Conservation (phyloP, 106 monocot genomes). For the Acorus gramineus region DNA sequence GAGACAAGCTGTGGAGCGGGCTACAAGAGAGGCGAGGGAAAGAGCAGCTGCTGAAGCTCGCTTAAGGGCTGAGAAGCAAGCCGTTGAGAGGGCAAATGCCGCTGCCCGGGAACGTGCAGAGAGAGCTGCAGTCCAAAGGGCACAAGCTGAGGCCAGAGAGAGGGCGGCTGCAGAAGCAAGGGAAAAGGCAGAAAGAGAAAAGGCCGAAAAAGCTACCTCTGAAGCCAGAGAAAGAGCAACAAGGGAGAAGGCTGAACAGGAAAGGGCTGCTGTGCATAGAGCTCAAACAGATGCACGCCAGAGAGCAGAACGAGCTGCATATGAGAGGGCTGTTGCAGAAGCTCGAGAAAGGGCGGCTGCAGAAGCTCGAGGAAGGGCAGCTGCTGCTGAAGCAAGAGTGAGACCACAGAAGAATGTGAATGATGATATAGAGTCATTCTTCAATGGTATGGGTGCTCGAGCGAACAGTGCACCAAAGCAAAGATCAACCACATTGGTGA, state of each 20-base stretch:
- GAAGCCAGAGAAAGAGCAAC: conserved; percentile 15
- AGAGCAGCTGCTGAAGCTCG: conserved; percentile 85
- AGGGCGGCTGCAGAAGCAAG: conserved; percentile 19
- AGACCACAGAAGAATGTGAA: conserved; percentile 49
- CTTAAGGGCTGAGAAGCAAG: conserved; percentile 47
- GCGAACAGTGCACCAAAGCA: conserved; percentile 75
- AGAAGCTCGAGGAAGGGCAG: conserved; percentile 27
- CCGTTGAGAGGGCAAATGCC: conserved; percentile 26
- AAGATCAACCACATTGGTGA: conserved; percentile 48
- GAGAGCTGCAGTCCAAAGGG: conserved; percentile 58
- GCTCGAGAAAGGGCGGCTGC: conserved; percentile 60
- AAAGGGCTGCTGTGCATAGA: conserved; percentile 51
- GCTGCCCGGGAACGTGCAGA: conserved; percentile 54
- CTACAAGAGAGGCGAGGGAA: conserved; percentile 77
- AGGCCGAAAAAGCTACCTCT: neutral
- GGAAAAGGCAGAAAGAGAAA: conserved; percentile 27
- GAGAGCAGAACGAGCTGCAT: conserved; percentile 48
- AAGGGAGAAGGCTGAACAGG: conserved; percentile 17
- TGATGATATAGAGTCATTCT: conserved; percentile 76
- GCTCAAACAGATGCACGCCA: conserved; percentile 60
- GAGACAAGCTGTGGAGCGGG: conserved; percentile 69
- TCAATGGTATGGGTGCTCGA: conserved; percentile 54
- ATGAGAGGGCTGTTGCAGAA: conserved; percentile 48
- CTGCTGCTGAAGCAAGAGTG: conserved; percentile 35
- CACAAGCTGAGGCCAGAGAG: conserved; percentile 32